Conservation (phyloP, 352 stramenopile genomes). For the Globisporangium cystogenes region DNA sequence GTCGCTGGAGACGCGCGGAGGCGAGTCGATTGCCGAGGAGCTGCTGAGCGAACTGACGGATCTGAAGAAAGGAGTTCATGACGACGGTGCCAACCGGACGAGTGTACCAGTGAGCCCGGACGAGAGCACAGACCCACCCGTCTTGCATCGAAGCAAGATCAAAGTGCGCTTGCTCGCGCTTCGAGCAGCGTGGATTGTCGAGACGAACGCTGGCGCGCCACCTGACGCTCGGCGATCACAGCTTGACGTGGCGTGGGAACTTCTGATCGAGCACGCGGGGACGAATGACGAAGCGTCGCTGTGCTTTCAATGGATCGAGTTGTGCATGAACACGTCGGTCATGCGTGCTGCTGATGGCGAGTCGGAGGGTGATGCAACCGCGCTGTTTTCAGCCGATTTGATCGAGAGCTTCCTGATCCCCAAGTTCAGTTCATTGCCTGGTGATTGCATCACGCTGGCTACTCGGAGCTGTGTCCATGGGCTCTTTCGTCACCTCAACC, state of each 20-base stretch:
- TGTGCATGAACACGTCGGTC: slow-evolving; percentile 41
- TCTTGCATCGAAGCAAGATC: slow-evolving; percentile 7
- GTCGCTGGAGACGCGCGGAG: neutral
- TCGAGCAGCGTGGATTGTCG: slow-evolving; percentile 47
- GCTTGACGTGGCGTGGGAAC: slow-evolving; percentile 36
- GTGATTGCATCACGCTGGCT: slow-evolving; percentile 30
- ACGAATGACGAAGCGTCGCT: slow-evolving; percentile 44
- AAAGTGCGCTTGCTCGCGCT: slow-evolving; percentile 56
- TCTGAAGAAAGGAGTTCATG: slow-evolving; percentile 16
- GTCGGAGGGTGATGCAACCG: neutral
- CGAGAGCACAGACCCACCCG: neutral
- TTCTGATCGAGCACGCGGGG: slow-evolving; percentile 29
- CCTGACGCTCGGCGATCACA: slow-evolving; percentile 12
- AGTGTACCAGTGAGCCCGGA: too few species aligned
- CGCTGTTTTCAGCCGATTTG: slow-evolving; percentile 23
- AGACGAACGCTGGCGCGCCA: slow-evolving; percentile 1
- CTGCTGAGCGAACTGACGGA: slow-evolving; percentile 21
- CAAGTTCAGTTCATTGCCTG: slow-evolving; percentile 38
- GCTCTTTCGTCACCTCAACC: slow-evolving; percentile 61
- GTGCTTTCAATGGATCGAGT: slow-evolving; percentile 73
- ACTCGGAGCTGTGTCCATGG: slow-evolving; percentile 63
- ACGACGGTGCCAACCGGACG: too few species aligned
- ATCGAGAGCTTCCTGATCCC: slow-evolving; percentile 25
- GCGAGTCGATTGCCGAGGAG: slow-evolving; percentile 4
- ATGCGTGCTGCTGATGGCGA: neutral